Percentiles rank a stretch among this genome's conserved stretches.
Evolutionary conservation across 345 rosid species (phyloP).

Genomic region (Brassica nigra): DNA sequence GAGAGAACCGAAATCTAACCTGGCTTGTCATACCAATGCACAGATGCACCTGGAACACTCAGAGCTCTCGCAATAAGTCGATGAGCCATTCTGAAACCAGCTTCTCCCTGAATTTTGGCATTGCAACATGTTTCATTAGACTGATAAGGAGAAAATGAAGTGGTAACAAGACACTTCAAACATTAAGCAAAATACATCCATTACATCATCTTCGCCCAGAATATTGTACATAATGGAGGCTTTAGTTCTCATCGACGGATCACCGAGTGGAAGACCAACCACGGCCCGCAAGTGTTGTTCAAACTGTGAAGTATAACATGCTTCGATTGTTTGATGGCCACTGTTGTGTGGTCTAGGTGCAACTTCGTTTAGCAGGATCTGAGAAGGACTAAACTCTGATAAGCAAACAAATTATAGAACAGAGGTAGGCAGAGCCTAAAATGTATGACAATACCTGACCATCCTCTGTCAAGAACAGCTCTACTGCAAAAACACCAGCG

Average conservation of each 20-base stretch:
- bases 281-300: slow-evolving; percentile 95
- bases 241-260: slow-evolving; percentile 94
- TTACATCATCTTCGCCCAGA: slow-evolving; percentile 92
- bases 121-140: neutral
- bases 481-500: slow-evolving; percentile 96
- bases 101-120: neutral
- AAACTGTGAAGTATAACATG: slow-evolving; percentile 92
- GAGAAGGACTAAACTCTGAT: slow-evolving; percentile 31
- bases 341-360: slow-evolving; percentile 99
- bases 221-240: slow-evolving; percentile 87
- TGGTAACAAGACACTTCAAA: neutral
- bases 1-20: slow-evolving; percentile 47
- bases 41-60: slow-evolving; percentile 66
- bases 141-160: neutral
- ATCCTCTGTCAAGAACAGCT: slow-evolving; percentile 80
- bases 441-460: slow-evolving; percentile 59
- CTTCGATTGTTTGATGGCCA: slow-evolving; percentile 96
- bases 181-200: neutral
- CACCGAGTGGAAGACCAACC: slow-evolving; percentile 93
- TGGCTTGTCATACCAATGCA: slow-evolving; percentile 98
- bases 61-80: slow-evolving; percentile 68
- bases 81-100: slow-evolving; percentile 64
- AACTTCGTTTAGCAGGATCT: slow-evolving; percentile 90
- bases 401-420: neutral
- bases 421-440: slow-evolving; percentile 10